phyloP scores from a whole-genome alignment of 1,284 basidiomycete genomes.

The Earliella scabrosa region DNA sequence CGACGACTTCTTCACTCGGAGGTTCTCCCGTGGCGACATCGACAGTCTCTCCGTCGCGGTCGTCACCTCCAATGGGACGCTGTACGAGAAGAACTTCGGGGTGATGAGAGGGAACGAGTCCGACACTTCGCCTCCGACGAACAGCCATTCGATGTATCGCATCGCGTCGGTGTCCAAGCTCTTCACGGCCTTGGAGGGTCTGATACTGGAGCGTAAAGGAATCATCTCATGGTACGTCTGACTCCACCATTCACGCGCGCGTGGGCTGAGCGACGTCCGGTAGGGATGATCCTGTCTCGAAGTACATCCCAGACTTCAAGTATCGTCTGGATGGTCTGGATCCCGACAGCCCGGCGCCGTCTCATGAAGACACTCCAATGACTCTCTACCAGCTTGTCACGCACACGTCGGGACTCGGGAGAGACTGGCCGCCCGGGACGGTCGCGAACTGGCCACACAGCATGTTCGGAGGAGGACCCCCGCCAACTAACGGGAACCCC shows the following conservation, averaged over 20 bases:
- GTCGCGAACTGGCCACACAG: conserved; percentile 44
- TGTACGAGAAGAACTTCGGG: conserved; percentile 21
- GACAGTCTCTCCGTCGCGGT: conserved; percentile 24
- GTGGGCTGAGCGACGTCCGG: background rate
- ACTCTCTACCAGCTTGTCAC: conserved; percentile 50
- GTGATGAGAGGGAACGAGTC: conserved; percentile 22
- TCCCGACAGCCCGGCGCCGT: background rate
- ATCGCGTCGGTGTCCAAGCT: conserved; percentile 53
- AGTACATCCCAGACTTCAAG: conserved; percentile 44
- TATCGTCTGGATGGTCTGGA: conserved; percentile 20
- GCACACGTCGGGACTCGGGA: conserved; percentile 51
- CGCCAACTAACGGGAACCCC: conserved; percentile 33
- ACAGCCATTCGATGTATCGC: conserved; percentile 18
- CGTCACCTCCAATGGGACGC: conserved; percentile 7
- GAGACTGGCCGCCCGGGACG: conserved; percentile 47
- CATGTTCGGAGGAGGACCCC: conserved; percentile 31
- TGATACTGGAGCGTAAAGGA: conserved; percentile 48
- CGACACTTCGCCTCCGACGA: conserved; percentile 8
- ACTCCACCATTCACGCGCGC: no score
- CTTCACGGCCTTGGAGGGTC: conserved; percentile 49
- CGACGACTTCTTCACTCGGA: conserved; percentile 6
- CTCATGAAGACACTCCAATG: conserved; percentile 35
- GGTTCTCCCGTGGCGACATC: conserved; percentile 16
- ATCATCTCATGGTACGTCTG: conserved; percentile 42
- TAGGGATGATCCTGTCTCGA: conserved; percentile 49